Percentiles rank a stretch among this genome's conserved stretches.
Conservation (phyloP, 192 early-diverging fungal genomes). For the Gorgonomyces haynaldii region DNA sequence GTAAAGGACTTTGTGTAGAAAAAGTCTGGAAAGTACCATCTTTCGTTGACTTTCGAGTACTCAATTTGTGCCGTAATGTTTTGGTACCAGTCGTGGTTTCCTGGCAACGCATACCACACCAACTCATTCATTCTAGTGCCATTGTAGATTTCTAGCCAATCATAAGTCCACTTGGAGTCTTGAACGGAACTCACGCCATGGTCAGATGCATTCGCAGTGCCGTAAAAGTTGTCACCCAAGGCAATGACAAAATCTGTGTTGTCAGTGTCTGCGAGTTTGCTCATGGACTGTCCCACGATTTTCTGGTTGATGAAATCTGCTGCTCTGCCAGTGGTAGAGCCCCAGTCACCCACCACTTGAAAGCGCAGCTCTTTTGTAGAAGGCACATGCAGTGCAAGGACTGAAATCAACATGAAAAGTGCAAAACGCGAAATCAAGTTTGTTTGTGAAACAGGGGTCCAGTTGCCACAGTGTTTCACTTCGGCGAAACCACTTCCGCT, state of each 20-base stretch:
- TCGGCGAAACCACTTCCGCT: too few species aligned
- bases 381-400: too few species aligned
- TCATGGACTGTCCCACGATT: background rate
- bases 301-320: background rate
- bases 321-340: background rate
- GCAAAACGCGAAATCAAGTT: too few species aligned
- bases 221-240: constrained; percentile 4
- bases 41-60: background rate
- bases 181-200: background rate
- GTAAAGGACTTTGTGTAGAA: background rate
- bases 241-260: background rate
- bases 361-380: too few species aligned
- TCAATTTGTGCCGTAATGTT: constrained; percentile 2
- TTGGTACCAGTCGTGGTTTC: constrained; percentile 5
- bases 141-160: background rate
- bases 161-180: background rate
- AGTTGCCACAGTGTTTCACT: too few species aligned
- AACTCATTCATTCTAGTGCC: background rate
- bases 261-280: background rate
- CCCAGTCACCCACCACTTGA: constrained; percentile 2
- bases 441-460: too few species aligned
- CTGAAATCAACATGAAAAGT: too few species aligned
- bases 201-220: background rate
- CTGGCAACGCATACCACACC: background rate
- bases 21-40: background rate